Percentiles rank a stretch among this genome's conserved stretches.
These are phyloP conservation scores for Brassica cretica DNA, from an alignment of 345 rosid genomes.

Conservation along the genomic window DNA sequence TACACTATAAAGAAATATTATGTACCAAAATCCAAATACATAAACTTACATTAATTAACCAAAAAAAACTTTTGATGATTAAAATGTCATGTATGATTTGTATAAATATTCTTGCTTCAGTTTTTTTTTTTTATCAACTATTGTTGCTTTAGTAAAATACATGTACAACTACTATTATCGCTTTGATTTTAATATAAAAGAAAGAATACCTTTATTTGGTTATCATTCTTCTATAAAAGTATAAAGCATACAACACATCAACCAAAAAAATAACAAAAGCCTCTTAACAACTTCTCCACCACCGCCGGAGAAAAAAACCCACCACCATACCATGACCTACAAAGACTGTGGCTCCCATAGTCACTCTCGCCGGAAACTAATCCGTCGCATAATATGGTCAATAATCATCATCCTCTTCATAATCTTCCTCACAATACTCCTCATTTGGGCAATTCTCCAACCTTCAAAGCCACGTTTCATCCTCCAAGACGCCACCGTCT, in stretches of 20 bases:
- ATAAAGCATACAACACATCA: constrained; percentile 14
- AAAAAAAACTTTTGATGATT: background rate
- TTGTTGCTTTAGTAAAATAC: background rate
- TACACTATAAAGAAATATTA: background rate
- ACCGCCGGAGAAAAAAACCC: constrained; percentile 1
- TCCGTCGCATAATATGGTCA: constrained; percentile 43
- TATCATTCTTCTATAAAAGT: constrained; percentile 33
- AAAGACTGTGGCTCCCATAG: constrained; percentile 54
- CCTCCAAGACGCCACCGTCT: constrained; percentile 93
- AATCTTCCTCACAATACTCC: constrained; percentile 55
- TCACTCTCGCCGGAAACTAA: constrained; percentile 22
- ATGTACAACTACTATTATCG: background rate
- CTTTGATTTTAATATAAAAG: background rate
- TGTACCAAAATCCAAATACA: background rate
- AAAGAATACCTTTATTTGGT: constrained; percentile 1
- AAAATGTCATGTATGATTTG: background rate
- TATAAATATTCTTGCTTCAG: background rate
- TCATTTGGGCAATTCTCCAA: constrained; percentile 83
- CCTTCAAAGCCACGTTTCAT: constrained; percentile 79
- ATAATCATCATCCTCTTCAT: constrained; percentile 59
- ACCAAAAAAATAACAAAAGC: background rate
- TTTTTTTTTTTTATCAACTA: no score
- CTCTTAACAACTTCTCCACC: constrained; percentile 33
- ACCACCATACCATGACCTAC: constrained; percentile 53
- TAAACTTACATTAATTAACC: background rate